A percentile compares a stretch with the other conserved stretches of the same genome.
These are phyloP conservation scores for Hydnum rufescens DNA, from an alignment of 768 basidiomycete species.

Conservation along the genomic window DNA sequence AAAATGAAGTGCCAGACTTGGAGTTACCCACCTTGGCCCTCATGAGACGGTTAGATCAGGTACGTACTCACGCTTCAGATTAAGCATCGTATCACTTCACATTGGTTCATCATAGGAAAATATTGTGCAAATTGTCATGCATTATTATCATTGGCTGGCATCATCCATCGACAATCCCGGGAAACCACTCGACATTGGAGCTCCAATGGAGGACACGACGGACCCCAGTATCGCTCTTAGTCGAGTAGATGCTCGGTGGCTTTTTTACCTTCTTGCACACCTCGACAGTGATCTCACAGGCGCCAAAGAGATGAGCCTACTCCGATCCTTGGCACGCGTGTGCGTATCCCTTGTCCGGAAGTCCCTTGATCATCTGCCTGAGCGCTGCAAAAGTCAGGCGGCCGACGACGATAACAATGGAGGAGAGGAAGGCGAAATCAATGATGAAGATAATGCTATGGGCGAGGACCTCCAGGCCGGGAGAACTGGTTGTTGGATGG, in stretches of 20 bases:
- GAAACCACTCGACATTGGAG: too few species aligned
- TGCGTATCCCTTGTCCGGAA: slow-evolving; percentile 4
- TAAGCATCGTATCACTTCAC: too few species aligned
- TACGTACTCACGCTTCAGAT: neutral
- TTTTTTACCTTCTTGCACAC: slow-evolving; percentile 9
- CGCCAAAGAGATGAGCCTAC: slow-evolving; percentile 7
- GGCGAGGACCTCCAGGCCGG: neutral
- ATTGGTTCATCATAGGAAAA: too few species aligned
- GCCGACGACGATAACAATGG: neutral
- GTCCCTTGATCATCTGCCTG: neutral
- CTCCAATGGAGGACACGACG: neutral
- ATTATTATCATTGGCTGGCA: neutral
- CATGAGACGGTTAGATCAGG: neutral
- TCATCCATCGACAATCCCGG: neutral
- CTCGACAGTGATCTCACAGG: slow-evolving; percentile 2
- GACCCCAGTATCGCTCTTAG: neutral
- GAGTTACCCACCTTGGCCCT: neutral
- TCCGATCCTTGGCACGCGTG: slow-evolving; percentile 6
- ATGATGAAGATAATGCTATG: neutral
- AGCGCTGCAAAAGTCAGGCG: neutral
- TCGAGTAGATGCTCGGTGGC: slow-evolving; percentile 7
- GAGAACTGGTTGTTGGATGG: slow-evolving; percentile 9
- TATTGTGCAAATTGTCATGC: neutral
- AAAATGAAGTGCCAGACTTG: neutral
- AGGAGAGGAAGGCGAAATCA: neutral